A percentile compares a stretch with the other conserved stretches of the same genome.
These are phyloP conservation scores for Hypoxylon fuscum DNA, from an alignment of 495 filamentous ascomycete species.

Conservation along the genomic window DNA sequence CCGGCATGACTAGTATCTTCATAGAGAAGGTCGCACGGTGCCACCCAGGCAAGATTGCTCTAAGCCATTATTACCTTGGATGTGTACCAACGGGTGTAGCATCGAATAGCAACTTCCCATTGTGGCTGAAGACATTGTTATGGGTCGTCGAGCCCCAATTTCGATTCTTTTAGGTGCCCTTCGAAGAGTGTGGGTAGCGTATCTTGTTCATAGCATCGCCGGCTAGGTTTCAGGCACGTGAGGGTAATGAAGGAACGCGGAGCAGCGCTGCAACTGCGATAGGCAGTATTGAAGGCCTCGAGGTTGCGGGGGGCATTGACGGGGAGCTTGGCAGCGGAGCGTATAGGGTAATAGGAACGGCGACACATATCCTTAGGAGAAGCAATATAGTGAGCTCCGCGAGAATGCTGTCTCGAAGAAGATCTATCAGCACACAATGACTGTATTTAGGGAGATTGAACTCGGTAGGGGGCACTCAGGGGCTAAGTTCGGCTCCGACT, in stretches of 20 bases:
- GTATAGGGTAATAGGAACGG: slow-evolving; percentile 15
- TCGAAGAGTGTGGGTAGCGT: slow-evolving; percentile 20
- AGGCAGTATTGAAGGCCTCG: background rate
- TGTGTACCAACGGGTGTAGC: slow-evolving; percentile 19
- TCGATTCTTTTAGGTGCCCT: background rate
- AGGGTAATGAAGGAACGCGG: background rate
- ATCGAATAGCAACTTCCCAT: slow-evolving; percentile 17
- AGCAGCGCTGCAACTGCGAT: background rate
- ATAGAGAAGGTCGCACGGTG: slow-evolving; percentile 32
- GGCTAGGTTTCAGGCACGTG: slow-evolving; percentile 9
- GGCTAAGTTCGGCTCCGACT: background rate
- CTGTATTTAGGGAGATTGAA: slow-evolving; percentile 17
- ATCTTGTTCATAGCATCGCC: slow-evolving; percentile 25
- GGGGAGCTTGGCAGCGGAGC: slow-evolving; percentile 10
- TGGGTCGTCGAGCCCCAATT: slow-evolving; percentile 7
- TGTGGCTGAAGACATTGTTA: slow-evolving; percentile 6
- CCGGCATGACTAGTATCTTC: slow-evolving; percentile 36
- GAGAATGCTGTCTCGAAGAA: slow-evolving; percentile 12
- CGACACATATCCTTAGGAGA: slow-evolving; percentile 8
- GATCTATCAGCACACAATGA: slow-evolving; percentile 18
- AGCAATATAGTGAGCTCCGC: slow-evolving; percentile 16
- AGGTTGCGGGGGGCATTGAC: slow-evolving; percentile 9
- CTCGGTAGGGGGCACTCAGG: slow-evolving; percentile 3
- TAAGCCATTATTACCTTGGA: slow-evolving; percentile 33
- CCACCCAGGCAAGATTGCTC: slow-evolving; percentile 21